Percentiles rank a stretch among this genome's conserved stretches.
Evolutionary conservation across 352 stramenopile genomes (phyloP).

Genomic region (Globisporangium okanoganense): DNA sequence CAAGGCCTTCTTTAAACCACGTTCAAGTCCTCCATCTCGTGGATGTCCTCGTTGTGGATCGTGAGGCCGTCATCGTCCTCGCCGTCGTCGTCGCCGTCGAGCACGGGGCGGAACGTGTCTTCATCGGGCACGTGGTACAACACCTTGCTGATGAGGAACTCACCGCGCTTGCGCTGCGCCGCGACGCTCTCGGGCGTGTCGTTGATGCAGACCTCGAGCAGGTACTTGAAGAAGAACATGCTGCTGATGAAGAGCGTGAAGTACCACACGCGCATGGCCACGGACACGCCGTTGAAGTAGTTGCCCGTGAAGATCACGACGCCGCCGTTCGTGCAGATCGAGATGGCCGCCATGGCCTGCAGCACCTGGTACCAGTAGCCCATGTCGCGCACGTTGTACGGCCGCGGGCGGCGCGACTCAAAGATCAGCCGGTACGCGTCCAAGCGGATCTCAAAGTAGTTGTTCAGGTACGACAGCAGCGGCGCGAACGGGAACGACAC

Average conservation of each 20-base stretch:
- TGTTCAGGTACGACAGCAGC: constrained; percentile 90
- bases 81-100: constrained; percentile 28
- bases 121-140: constrained; percentile 84
- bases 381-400: constrained; percentile 83
- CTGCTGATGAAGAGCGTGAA: constrained; percentile 72
- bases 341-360: constrained; percentile 86
- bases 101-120: constrained; percentile 27
- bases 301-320: constrained; percentile 92
- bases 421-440: constrained; percentile 85
- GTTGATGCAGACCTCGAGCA: constrained; percentile 69
- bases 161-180: constrained; percentile 71
- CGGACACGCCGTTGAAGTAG: constrained; percentile 60
- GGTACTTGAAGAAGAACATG: constrained; percentile 86
- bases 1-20: neutral
- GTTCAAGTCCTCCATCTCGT: constrained; percentile 10
- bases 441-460: constrained; percentile 91
- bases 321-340: constrained; percentile 91
- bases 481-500: constrained; percentile 92
- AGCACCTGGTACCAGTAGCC: constrained; percentile 92
- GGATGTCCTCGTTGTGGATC: constrained; percentile 60
- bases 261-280: constrained; percentile 64
- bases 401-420: constrained; percentile 74
- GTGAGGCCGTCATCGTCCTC: constrained; percentile 35
- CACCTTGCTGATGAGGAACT: constrained; percentile 87
- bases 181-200: constrained; percentile 68